Conservation (phyloP, 2,329 filamentous ascomycete species). For the Ascochyta pisi region DNA sequence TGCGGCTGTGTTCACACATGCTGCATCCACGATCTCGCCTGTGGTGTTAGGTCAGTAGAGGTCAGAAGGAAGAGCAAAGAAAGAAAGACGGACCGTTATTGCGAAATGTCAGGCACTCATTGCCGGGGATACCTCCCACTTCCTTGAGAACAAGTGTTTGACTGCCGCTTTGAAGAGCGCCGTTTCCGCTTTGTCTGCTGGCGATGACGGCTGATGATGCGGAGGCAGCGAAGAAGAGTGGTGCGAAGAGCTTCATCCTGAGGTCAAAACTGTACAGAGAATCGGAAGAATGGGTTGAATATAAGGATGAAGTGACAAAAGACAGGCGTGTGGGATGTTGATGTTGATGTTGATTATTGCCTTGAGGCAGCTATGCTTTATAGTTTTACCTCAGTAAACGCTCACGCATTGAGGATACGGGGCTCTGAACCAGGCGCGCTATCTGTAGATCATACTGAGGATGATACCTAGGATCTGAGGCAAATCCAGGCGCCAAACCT, state of each 20-base stretch:
- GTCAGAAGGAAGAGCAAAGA: not conserved
- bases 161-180: not conserved
- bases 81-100: slow-evolving; percentile 46
- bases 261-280: not conserved
- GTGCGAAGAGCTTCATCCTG: not conserved
- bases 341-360: not conserved
- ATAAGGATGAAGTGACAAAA: not conserved
- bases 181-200: not conserved
- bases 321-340: not conserved
- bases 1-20: slow-evolving; percentile 47
- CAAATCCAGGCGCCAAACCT: not conserved
- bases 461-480: not conserved
- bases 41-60: not conserved
- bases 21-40: slow-evolving; percentile 54
- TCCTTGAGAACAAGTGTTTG: slow-evolving; percentile 51
- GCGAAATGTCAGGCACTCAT: slow-evolving; percentile 49
- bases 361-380: not conserved
- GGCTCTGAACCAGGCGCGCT: not conserved
- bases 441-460: not conserved
- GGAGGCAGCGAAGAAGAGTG: not conserved
- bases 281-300: not conserved
- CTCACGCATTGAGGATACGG: not conserved
- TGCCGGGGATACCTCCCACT: slow-evolving; percentile 44
- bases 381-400: not conserved
- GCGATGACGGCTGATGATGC: not conserved